Evolutionary conservation across 2,329 filamentous ascomycete species (phyloP).

Genomic region (Paramyrothecium sp.): DNA sequence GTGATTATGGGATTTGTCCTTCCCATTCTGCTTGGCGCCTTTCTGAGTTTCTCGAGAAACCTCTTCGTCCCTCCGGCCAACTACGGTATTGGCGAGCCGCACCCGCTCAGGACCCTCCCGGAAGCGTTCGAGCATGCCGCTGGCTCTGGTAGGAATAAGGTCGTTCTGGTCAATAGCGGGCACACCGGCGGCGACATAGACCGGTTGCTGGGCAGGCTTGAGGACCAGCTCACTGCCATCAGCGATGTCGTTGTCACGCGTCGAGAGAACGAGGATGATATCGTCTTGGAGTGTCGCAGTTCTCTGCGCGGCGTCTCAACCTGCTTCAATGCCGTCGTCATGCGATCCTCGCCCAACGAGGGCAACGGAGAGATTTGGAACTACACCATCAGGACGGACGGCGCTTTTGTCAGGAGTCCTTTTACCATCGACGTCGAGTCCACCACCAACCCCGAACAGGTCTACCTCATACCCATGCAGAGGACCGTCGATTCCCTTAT

Average conservation of each 20-base stretch:
- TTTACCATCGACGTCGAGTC: constrained; percentile 61
- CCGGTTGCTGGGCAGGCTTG: constrained; percentile 63
- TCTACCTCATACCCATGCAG: constrained; percentile 79
- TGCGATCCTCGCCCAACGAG: constrained; percentile 72
- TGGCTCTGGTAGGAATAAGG: constrained; percentile 58
- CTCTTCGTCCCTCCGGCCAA: constrained; percentile 76
- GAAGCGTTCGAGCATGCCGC: constrained; percentile 60
- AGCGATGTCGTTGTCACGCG: constrained; percentile 53
- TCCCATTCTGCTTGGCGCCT: constrained; percentile 56
- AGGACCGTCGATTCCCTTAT: constrained; percentile 76
- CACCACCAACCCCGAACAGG: constrained; percentile 70
- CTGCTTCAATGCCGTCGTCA: constrained; percentile 74
- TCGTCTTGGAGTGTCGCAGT: constrained; percentile 63
- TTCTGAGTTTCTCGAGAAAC: constrained; percentile 73
- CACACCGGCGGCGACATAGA: constrained; percentile 68
- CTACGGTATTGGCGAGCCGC: constrained; percentile 68
- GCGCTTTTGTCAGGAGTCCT: constrained; percentile 56
- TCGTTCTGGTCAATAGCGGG: constrained; percentile 79
- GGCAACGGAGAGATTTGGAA: constrained; percentile 72
- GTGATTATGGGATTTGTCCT: constrained; percentile 57
- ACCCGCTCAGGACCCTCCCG: constrained; percentile 61
- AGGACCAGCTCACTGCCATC: constrained; percentile 52
- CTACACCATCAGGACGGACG: constrained; percentile 79
- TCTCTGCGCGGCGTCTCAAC: constrained; percentile 64
- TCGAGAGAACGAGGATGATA: constrained; percentile 51